Evolutionary conservation across 208 protist species (phyloP).

Genomic region (Crithidia thermophila): DNA sequence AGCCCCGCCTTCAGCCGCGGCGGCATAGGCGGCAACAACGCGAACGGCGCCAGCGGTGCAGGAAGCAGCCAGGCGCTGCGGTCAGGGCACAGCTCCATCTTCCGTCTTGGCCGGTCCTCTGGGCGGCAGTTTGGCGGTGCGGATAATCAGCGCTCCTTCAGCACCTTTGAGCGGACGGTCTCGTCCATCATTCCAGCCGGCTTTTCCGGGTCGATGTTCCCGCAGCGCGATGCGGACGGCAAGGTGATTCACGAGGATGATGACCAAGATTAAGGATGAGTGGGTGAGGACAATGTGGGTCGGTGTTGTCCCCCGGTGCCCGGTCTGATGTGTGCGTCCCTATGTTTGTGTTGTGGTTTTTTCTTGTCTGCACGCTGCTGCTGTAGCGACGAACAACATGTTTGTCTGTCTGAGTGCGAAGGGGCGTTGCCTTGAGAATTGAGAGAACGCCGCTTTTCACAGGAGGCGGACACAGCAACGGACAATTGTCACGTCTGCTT

Average conservation of each 20-base stretch:
- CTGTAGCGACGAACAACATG: too few species aligned
- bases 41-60: too few species aligned
- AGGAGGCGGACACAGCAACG: too few species aligned
- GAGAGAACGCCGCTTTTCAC: too few species aligned
- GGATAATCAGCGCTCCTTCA: constrained; percentile 12
- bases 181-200: constrained; percentile 11
- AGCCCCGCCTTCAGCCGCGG: neutral
- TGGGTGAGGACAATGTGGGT: neutral
- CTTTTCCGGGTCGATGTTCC: constrained; percentile 18
- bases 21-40: neutral
- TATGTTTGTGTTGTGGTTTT: too few species aligned
- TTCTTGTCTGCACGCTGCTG: too few species aligned
- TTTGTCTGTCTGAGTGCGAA: too few species aligned
- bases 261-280: neutral
- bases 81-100: constrained; percentile 2
- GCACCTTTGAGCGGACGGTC: constrained; percentile 17
- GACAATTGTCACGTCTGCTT: too few species aligned
- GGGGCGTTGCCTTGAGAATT: too few species aligned
- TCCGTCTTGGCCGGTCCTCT: constrained; percentile 8
- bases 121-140: neutral
- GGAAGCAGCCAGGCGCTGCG: constrained; percentile 5
- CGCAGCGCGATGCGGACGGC: constrained; percentile 2
- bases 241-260: constrained; percentile 1
- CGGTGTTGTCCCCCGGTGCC: too few species aligned
- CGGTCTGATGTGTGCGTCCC: too few species aligned